A percentile compares a stretch with the other conserved stretches of the same genome.
phyloP scores from a whole-genome alignment of 306 rosid species.

The Lagenaria siceraria region DNA sequence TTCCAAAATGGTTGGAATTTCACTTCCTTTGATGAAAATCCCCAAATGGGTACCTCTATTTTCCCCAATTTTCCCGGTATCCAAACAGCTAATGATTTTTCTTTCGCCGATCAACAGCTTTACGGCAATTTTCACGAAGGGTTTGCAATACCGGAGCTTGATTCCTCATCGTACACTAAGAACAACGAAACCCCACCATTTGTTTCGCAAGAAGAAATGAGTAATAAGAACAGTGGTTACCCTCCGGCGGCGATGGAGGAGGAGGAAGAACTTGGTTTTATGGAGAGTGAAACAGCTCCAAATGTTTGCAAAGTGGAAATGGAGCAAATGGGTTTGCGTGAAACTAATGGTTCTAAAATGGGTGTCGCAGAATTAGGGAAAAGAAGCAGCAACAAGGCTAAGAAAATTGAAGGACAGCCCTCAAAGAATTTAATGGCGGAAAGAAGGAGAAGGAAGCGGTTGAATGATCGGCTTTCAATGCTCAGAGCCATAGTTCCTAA shows the following conservation, averaged over 20 bases:
- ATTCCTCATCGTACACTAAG: slow-evolving; percentile 27
- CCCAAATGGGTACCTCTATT: slow-evolving; percentile 25
- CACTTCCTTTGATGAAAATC: slow-evolving; percentile 47
- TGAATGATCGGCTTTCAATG: slow-evolving; percentile 14
- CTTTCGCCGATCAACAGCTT: slow-evolving; percentile 18
- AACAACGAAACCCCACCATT: slow-evolving; percentile 31
- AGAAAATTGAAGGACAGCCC: slow-evolving; percentile 6
- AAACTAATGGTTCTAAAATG: background rate
- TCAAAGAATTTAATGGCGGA: slow-evolving; percentile 15
- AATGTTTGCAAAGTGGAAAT: slow-evolving; percentile 45
- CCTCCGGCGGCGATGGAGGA: slow-evolving; percentile 41
- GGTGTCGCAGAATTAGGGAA: background rate
- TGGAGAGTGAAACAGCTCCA: slow-evolving; percentile 18
- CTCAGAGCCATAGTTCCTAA: slow-evolving; percentile 13
- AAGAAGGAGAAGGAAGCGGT: slow-evolving; percentile 11
- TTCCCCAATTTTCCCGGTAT: slow-evolving; percentile 45
- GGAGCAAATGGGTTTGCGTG: slow-evolving; percentile 21
- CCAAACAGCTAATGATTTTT: slow-evolving; percentile 24
- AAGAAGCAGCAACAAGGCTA: background rate
- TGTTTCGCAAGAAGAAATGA: slow-evolving; percentile 29
- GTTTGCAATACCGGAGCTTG: slow-evolving; percentile 50
- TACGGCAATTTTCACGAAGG: slow-evolving; percentile 21
- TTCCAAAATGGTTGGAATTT: slow-evolving; percentile 55
- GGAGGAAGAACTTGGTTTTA: slow-evolving; percentile 54
- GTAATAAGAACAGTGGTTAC: slow-evolving; percentile 9